Conservation (phyloP, 768 basidiomycete species). For the Dentipellis sp. region DNA sequence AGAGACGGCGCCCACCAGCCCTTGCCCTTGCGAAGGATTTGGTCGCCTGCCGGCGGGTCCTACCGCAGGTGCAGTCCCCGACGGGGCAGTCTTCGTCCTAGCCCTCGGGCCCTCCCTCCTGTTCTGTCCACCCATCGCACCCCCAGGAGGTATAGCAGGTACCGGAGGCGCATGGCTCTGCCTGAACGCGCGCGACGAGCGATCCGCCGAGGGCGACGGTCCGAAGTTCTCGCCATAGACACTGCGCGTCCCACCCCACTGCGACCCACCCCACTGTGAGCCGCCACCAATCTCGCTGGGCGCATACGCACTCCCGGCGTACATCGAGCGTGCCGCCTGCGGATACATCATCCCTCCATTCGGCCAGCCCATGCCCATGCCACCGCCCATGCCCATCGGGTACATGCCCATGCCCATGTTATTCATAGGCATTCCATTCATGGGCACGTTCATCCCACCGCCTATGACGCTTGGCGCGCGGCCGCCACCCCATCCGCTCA, state of each 20-base stretch:
- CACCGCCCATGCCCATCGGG: slow-evolving; percentile 11
- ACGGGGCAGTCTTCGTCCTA: slow-evolving; percentile 24
- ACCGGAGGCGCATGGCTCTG: slow-evolving; percentile 4
- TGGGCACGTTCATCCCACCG: slow-evolving; percentile 20
- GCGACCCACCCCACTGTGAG: slow-evolving; percentile 21
- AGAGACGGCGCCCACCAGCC: slow-evolving; percentile 14
- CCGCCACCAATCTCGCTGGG: slow-evolving; percentile 29
- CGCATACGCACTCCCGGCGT: slow-evolving; percentile 60
- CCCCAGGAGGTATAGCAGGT: not conserved
- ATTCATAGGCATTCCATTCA: slow-evolving; percentile 16
- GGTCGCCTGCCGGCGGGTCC: not conserved
- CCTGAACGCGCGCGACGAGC: slow-evolving; percentile 16
- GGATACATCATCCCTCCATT: slow-evolving; percentile 44
- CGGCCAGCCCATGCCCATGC: slow-evolving; percentile 35
- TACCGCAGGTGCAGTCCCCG: slow-evolving; percentile 8
- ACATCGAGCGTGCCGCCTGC: slow-evolving; percentile 41
- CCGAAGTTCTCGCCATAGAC: slow-evolving; percentile 51
- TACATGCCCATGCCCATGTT: slow-evolving; percentile 16
- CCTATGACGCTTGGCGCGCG: slow-evolving; percentile 21
- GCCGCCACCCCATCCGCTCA: slow-evolving; percentile 21
- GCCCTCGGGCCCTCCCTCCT: slow-evolving; percentile 14
- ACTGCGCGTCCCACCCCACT: slow-evolving; percentile 44
- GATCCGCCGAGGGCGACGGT: slow-evolving; percentile 13
- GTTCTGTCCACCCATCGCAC: slow-evolving; percentile 9
- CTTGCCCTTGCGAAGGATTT: slow-evolving; percentile 1